Conservation (phyloP, 2,329 filamentous ascomycete species). For the Penicillium concentricum region DNA sequence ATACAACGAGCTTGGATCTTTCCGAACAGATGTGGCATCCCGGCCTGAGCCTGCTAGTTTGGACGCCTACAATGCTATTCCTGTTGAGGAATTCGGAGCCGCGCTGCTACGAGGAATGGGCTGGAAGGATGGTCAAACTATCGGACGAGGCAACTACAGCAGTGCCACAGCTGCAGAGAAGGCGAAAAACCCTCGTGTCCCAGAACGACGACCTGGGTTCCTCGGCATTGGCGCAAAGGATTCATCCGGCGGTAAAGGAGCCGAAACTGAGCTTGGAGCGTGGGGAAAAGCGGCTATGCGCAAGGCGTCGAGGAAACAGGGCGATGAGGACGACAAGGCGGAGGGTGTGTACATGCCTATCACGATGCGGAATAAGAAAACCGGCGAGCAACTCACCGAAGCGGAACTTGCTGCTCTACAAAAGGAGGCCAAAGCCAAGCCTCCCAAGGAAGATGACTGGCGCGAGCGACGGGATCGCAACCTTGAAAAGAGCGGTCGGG, state of each 20-base stretch:
- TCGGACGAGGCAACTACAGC: conserved; percentile 56
- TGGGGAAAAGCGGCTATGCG: conserved; percentile 68
- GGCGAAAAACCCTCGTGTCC: conserved; percentile 60
- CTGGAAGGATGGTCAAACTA: conserved; percentile 71
- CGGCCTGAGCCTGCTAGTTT: conserved; percentile 75
- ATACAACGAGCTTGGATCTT: conserved; percentile 57
- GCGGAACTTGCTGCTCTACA: conserved; percentile 57
- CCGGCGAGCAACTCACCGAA: conserved; percentile 62
- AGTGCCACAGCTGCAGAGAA: conserved; percentile 44
- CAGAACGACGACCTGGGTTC: conserved; percentile 72
- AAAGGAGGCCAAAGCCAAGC: conserved; percentile 49
- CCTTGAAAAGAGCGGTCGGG: conserved; percentile 40
- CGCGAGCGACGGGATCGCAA: conserved; percentile 47
- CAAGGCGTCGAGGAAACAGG: conserved; percentile 57
- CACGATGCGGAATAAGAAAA: conserved; percentile 60
- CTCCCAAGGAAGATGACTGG: conserved; percentile 45
- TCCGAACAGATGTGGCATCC: conserved; percentile 65
- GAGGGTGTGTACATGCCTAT: conserved; percentile 61
- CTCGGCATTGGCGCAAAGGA: conserved; percentile 88
- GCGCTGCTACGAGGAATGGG: conserved; percentile 91
- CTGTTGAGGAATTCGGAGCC: conserved; percentile 91
- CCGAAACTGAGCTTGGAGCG: conserved; percentile 70
- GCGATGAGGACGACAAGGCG: conserved; percentile 46
- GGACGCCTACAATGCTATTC: conserved; percentile 82
- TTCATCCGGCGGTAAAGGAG: conserved; percentile 54